A percentile compares a stretch with the other conserved stretches of the same genome.
Evolutionary conservation across 805 yeast species (phyloP).

Genomic region (Kurtzmaniella cleridarum): DNA sequence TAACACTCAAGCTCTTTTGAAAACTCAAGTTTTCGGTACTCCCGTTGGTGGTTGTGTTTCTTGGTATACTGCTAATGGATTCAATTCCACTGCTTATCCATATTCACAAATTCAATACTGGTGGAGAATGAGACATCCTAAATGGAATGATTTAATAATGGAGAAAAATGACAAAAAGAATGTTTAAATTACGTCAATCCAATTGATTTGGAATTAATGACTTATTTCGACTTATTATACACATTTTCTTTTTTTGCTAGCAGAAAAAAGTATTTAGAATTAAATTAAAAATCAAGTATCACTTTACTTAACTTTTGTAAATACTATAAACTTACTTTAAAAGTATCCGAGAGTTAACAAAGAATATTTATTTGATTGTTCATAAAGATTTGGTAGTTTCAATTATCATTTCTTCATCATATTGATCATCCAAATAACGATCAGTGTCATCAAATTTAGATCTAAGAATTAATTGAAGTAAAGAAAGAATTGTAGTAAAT

Average conservation of each 20-base stretch:
- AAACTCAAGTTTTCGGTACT: constrained; percentile 30
- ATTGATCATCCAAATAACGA: constrained; percentile 9
- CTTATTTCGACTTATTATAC: not conserved
- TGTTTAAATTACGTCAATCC: not conserved
- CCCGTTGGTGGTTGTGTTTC: constrained; percentile 35
- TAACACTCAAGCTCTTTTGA: constrained; percentile 20
- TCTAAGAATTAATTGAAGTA: constrained; percentile 17
- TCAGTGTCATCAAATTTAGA: constrained; percentile 13
- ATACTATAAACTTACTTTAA: no score
- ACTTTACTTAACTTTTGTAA: no score
- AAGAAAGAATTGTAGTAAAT: constrained; percentile 33
- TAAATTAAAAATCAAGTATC: not conserved
- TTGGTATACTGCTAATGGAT: constrained; percentile 29
- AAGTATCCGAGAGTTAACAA: no score
- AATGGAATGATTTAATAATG: constrained; percentile 19
- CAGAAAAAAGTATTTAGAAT: not conserved
- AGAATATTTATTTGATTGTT: no score
- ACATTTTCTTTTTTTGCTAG: not conserved
- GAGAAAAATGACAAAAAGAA: constrained; percentile 3
- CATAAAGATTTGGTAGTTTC: constrained; percentile 11
- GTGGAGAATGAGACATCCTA: constrained; percentile 20
- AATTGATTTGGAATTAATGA: no score
- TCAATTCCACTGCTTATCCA: constrained; percentile 32
- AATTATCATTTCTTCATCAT: constrained; percentile 31
- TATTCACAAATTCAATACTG: constrained; percentile 29